Evolutionary conservation across 1,139 yeast species (phyloP), one percentile per base, ranked within the genome.

Genomic region (Protomyces arabidopsidicola): DNA sequence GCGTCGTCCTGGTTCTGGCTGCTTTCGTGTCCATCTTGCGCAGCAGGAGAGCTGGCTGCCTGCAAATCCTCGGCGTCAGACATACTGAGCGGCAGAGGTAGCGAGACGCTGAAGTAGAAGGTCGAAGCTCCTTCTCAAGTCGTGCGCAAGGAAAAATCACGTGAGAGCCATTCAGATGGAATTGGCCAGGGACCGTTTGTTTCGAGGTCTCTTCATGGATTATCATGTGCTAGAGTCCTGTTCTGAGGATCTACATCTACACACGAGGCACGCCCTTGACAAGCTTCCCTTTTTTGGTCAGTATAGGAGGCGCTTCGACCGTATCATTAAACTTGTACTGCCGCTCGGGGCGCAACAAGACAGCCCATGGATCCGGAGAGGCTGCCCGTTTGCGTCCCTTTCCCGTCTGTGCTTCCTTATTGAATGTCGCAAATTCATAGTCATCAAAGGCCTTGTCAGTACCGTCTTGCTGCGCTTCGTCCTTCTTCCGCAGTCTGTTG

Each of bases 341-440:
- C 14, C 56, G 42, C 36, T 58, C 62, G 2, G 62, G 62, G 20
- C 53, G 52, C 52, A 58, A 22, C 56, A 58, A 50, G 45, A 58
- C 62, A 5, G 62, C 62, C 62, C 62, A 58, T 5, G 62, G 62
- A 42, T 58, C 62, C 4, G 62, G 62, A 9, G 62, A 58, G 16
- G 53, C 53, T 24, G 53, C 56, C 9, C 62, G 55, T 12, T 55
- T 55, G 14, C 62, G 51, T 1, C 38, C 48, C 34, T 50, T 52
- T 27, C 53, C 53, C 27, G 45, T 51, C 18, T 52, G 62, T 5
- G 48, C 10, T n/a, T 42, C 48, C 12, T n/a, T 42, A 18, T 42
- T 42, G 48, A 16, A 10, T 16, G 62, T 58, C 18, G 62, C 62
- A 52, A 58, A 58, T 38, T 51, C 62, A 16, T 58, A 58, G 35